Percentiles rank a stretch among this genome's conserved stretches.
These are phyloP conservation scores for Phytophthora palmivora DNA, from an alignment of 352 stramenopile species.

Conservation along the genomic window DNA sequence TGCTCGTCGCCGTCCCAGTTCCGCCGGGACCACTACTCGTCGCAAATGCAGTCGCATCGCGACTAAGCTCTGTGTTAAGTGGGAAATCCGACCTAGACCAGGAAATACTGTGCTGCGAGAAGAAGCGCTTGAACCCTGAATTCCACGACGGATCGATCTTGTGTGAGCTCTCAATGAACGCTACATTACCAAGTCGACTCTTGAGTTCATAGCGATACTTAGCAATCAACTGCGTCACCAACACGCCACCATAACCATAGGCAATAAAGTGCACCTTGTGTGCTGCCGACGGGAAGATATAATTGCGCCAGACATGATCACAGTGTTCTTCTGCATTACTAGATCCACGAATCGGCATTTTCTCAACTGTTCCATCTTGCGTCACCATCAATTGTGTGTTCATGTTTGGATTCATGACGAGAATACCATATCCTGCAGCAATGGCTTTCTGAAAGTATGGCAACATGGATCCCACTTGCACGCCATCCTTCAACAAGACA, in stretches of 20 bases:
- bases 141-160: slow-evolving; percentile 80
- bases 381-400: slow-evolving; percentile 88
- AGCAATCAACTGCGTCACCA: slow-evolving; percentile 85
- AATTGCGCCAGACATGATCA: slow-evolving; percentile 89
- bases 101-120: slow-evolving; percentile 82
- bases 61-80: slow-evolving; percentile 68
- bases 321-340: slow-evolving; percentile 89
- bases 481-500: slow-evolving; percentile 84
- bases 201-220: slow-evolving; percentile 82
- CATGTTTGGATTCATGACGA: slow-evolving; percentile 93
- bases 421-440: slow-evolving; percentile 77
- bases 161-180: slow-evolving; percentile 89
- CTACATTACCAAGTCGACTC: slow-evolving; percentile 84
- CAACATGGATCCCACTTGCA: slow-evolving; percentile 90
- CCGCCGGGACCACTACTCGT: slow-evolving; percentile 13
- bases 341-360: slow-evolving; percentile 84
- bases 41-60: slow-evolving; percentile 32
- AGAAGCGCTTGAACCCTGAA: slow-evolving; percentile 78
- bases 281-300: slow-evolving; percentile 80
- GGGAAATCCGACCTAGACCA: slow-evolving; percentile 76
- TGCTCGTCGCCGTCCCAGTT: slow-evolving; percentile 27
- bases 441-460: slow-evolving; percentile 86
- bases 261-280: slow-evolving; percentile 91
- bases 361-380: slow-evolving; percentile 58
- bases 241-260: slow-evolving; percentile 83